Evolutionary conservation across 2,329 filamentous ascomycete species (phyloP), one percentile per base, ranked within the genome.

Genomic region (Fusarium denticulatum): DNA sequence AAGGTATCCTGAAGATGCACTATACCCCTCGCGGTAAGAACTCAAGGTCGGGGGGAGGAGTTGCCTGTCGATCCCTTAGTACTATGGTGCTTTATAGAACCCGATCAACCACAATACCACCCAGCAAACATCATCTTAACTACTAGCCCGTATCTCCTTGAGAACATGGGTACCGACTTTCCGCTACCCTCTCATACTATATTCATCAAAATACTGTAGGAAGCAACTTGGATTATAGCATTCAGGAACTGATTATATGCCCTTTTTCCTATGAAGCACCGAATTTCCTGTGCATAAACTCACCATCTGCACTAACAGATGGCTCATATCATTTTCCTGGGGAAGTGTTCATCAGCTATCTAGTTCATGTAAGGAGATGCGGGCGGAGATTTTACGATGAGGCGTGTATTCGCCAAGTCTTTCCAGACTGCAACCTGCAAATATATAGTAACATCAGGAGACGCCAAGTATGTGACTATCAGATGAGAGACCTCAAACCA

Each of bases 401-500:
- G 36, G 66, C 39, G 18, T 20, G 49, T 56, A 47, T 55, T 49
- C 55, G 46, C 49, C 67, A 61, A 64, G 37, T 64, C 46, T 50
- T 55, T 57, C 49, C 42, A n/a, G 45, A 22, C 50, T 62, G 39
- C 16, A 60, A 40, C 52, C 60, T 46, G 40, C 28, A 52, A 39
- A 57, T 55, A 60, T 42, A 57, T 57, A 32, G 26, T 30, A 47
- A 46, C 45, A 45, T 67, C 28, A 37, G 49, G 42, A 62, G 46
- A 57, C 46, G 58, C 53, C 62, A 62, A 72, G 45, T 53, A 71
- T 49, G 40, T 66, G 46, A 69, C 43, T 50, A 36, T 69, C 42
- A 24, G 42, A 39, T 37, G 26, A 67, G 46, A 60, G 58, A 49
- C 58, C 55, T 74, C 72, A 83, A 22, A 88, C 84, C 73, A 90